These are phyloP conservation scores for Eutreptiella sp. DNA, from an alignment of 208 protist genomes.

Conservation along the genomic window DNA sequence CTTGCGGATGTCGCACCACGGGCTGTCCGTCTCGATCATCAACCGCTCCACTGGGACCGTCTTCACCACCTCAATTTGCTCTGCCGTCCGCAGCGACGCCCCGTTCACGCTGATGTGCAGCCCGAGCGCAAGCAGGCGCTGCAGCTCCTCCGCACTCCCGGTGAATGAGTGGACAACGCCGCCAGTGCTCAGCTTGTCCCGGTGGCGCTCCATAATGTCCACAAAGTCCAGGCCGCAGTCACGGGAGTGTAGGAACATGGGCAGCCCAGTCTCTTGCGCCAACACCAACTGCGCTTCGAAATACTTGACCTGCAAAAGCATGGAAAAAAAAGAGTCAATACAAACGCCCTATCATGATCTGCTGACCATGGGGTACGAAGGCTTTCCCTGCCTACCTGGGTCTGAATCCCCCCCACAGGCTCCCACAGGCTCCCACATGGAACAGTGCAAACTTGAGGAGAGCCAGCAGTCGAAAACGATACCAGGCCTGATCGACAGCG, in stretches of 20 bases:
- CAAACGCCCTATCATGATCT: too few relatives aligned
- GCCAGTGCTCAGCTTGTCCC: background rate
- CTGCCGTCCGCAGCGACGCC: constrained; percentile 74
- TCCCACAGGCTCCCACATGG: too few relatives aligned
- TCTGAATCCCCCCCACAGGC: too few relatives aligned
- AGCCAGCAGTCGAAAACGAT: too few relatives aligned
- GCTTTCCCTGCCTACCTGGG: too few relatives aligned
- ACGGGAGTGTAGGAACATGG: constrained; percentile 83
- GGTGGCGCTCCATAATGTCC: too few relatives aligned
- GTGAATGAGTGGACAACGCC: constrained; percentile 91
- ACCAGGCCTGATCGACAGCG: too few relatives aligned
- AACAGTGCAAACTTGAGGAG: too few relatives aligned
- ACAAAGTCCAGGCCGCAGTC: constrained; percentile 75
- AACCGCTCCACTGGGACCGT: constrained; percentile 67
- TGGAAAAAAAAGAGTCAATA: too few relatives aligned
- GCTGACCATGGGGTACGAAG: too few relatives aligned
- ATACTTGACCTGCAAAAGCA: constrained; percentile 59
- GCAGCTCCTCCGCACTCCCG: constrained; percentile 67
- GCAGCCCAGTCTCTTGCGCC: constrained; percentile 51
- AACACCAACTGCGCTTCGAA: constrained; percentile 55
- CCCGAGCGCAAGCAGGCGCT: constrained; percentile 58
- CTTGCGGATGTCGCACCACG: too few relatives aligned
- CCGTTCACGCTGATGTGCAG: constrained; percentile 80
- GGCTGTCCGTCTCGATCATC: constrained; percentile 86
- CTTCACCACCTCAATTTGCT: constrained; percentile 49